Conservation (phyloP, 139 green algal genomes). For the Astrephomene gubernaculifera region DNA sequence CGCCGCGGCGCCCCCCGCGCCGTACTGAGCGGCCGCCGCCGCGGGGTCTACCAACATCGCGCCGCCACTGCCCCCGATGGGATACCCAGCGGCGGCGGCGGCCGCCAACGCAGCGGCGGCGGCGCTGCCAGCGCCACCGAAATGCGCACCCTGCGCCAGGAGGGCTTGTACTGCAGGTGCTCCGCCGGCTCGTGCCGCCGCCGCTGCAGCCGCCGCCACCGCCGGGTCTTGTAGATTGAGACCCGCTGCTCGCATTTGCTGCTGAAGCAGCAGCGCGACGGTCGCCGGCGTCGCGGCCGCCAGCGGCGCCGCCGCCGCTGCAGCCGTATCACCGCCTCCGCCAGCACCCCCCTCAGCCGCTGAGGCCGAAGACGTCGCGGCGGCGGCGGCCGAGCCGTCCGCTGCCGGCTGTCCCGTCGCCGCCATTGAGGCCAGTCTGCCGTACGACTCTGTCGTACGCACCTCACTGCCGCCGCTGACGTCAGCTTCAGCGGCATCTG, state of each 20-base stretch:
- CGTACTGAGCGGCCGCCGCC: neutral
- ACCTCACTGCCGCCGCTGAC: neutral
- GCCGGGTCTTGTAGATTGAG: slow-evolving; percentile 9
- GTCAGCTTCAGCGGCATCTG: no score
- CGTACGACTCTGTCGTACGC: neutral
- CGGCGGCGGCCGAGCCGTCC: no score
- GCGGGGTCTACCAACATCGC: neutral
- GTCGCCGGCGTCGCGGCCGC: neutral
- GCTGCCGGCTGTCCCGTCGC: neutral
- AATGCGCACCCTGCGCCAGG: neutral
- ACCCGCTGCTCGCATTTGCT: neutral
- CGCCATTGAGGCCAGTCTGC: neutral
- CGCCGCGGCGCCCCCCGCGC: neutral
- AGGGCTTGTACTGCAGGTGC: neutral
- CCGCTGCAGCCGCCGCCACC: neutral
- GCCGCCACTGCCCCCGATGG: neutral
- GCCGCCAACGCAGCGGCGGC: slow-evolving; percentile 1
- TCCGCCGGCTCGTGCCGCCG: neutral
- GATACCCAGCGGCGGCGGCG: neutral
- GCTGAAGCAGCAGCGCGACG: slow-evolving; percentile 3
- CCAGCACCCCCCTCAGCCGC: neutral
- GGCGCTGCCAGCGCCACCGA: neutral
- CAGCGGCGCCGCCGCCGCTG: neutral
- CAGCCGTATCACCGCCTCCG: neutral
- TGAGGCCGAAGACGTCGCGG: neutral